These are phyloP conservation scores for Amylostereum areolatum DNA, from an alignment of 1,284 basidiomycete genomes.

Conservation along the genomic window DNA sequence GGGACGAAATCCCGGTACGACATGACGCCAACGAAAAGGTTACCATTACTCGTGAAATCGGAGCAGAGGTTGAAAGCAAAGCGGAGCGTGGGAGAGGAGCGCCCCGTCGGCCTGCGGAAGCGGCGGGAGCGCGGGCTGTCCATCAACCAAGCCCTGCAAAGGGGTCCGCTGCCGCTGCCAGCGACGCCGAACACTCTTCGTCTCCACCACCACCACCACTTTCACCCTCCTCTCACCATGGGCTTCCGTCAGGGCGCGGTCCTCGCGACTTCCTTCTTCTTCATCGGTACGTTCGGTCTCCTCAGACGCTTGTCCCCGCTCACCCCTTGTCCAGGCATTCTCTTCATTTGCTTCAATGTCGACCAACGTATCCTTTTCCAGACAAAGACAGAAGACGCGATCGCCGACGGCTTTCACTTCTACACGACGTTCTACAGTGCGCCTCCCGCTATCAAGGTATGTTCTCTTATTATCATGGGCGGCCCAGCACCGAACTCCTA, in stretches of 20 bases:
- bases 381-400: slow-evolving; percentile 52
- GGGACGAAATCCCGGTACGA: no score
- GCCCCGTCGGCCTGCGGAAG: no score
- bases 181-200: no score
- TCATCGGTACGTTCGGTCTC: slow-evolving; percentile 39
- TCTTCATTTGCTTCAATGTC: slow-evolving; percentile 84
- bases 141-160: no score
- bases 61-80: no score
- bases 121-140: no score
- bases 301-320: slow-evolving; percentile 4
- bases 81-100: no score
- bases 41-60: no score
- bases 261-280: slow-evolving; percentile 78
- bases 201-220: no score
- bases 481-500: not conserved
- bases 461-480: slow-evolving; percentile 18
- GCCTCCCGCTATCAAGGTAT: slow-evolving; percentile 82
- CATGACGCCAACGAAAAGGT: no score
- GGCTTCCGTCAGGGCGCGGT: slow-evolving; percentile 82
- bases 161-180: no score
- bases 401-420: slow-evolving; percentile 77
- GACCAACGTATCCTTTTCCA: slow-evolving; percentile 79
- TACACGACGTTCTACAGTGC: slow-evolving; percentile 89
- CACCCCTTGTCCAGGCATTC: slow-evolving; percentile 48
- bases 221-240: no score